Evolutionary conservation across 140 eudicot genomes (phyloP).

Genomic region (Stevia rebaudiana): DNA sequence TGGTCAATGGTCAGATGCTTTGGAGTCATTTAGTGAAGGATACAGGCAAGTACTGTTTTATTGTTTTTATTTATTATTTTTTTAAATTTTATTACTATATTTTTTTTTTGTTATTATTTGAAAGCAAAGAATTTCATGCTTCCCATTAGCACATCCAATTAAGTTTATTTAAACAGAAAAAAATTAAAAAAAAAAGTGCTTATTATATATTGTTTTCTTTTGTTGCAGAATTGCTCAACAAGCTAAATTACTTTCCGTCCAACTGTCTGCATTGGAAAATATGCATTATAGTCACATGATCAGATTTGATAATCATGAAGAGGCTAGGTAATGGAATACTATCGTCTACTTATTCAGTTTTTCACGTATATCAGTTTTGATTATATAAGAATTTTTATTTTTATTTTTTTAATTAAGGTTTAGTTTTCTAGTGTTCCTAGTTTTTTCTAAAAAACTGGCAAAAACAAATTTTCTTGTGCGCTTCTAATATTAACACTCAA

Average conservation of each 20-base stretch:
- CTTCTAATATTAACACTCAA: not conserved
- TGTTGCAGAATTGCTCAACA: constrained; percentile 66
- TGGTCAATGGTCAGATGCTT: constrained; percentile 72
- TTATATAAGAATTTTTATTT: not conserved
- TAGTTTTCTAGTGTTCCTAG: not conserved
- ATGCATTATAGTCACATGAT: constrained; percentile 97
- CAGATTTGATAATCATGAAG: constrained; percentile 85
- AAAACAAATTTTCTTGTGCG: not conserved
- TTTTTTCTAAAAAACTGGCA: not conserved
- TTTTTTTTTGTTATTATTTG: not conserved
- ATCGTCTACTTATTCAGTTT: not conserved
- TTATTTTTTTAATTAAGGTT: not conserved
- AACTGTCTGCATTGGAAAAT: constrained; percentile 84
- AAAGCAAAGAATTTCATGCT: not conserved
- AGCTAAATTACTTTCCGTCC: constrained; percentile 54
- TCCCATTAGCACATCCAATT: not conserved
- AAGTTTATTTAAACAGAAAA: not conserved
- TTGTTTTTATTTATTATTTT: not conserved
- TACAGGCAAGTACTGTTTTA: constrained; percentile 47
- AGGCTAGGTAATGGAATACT: constrained; percentile 65
- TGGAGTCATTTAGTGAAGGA: constrained; percentile 75
- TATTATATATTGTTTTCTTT: not conserved
- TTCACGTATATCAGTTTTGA: not conserved
- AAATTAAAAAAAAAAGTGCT: not conserved
- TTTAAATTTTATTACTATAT: not conserved